Conservation (phyloP, 352 stramenopile species). For the Hyaloperonospora brassicae region DNA sequence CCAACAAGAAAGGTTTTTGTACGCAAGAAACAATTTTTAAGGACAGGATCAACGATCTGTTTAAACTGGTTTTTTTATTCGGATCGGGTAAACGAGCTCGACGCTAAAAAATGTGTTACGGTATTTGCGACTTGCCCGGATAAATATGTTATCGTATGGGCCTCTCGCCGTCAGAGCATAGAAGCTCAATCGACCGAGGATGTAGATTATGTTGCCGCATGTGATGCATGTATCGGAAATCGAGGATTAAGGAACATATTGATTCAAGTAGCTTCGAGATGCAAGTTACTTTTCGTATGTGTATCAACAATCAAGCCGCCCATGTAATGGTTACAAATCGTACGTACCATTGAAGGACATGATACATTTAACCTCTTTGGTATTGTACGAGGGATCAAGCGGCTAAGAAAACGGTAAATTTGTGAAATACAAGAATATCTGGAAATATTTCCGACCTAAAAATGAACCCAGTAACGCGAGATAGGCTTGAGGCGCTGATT, state of each 20-base stretch:
- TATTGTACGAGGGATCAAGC: not conserved
- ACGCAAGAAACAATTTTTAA: not conserved
- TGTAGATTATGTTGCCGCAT: not conserved
- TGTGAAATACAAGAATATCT: slow-evolving; percentile 1
- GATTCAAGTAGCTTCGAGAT: not conserved
- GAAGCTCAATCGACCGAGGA: too few species aligned
- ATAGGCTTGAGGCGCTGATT: too few species aligned
- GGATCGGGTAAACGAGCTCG: too few species aligned
- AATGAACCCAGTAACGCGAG: not conserved
- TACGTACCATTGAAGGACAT: not conserved
- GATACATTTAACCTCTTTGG: not conserved
- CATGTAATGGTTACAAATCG: not conserved
- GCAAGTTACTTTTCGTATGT: not conserved
- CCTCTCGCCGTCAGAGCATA: too few species aligned
- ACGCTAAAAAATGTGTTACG: too few species aligned
- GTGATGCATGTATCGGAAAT: not conserved
- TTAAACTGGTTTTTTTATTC: not conserved
- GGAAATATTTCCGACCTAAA: not conserved
- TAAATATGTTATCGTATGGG: too few species aligned
- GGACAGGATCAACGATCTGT: not conserved
- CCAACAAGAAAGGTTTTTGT: slow-evolving; percentile 4
- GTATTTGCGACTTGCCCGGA: too few species aligned
- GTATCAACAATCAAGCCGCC: not conserved
- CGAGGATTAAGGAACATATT: not conserved
- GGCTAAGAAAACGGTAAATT: not conserved